phyloP scores from a whole-genome alignment of 1,284 basidiomycete species.

The Phaffia rhodozyma region DNA sequence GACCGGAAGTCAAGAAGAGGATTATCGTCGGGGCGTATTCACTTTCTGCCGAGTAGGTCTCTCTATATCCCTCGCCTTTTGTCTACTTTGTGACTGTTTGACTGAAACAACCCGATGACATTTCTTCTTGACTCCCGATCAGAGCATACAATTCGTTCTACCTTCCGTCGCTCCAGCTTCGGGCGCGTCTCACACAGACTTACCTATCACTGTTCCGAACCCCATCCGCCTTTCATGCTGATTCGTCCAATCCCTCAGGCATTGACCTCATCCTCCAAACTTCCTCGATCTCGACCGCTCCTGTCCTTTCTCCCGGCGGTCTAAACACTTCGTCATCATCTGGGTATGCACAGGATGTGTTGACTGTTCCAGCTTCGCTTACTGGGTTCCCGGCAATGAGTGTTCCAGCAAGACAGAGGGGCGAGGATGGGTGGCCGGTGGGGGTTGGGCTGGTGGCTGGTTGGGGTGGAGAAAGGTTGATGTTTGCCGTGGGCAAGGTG shows the following conservation, averaged over 20 bases:
- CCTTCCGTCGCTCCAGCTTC: constrained; percentile 74
- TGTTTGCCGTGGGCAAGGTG: constrained; percentile 29
- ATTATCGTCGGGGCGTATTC: constrained; percentile 89
- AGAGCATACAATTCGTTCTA: constrained; percentile 96
- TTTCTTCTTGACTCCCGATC: not conserved
- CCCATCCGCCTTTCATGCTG: constrained; percentile 28
- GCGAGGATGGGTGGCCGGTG: constrained; percentile 61
- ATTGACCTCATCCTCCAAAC: constrained; percentile 76
- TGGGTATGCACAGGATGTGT: constrained; percentile 76
- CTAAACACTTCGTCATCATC: not conserved
- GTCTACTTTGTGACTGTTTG: not conserved
- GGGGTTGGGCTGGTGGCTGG: constrained; percentile 76
- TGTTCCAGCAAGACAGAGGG: constrained; percentile 48
- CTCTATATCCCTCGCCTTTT: not conserved
- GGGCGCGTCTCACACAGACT: constrained; percentile 57
- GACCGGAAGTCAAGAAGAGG: constrained; percentile 71
- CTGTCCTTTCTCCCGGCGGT: constrained; percentile 37
- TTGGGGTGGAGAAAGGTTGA: constrained; percentile 52
- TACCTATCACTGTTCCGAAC: constrained; percentile 58
- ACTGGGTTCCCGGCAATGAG: constrained; percentile 75
- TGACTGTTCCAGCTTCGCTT: constrained; percentile 83
- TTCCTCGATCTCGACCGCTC: constrained; percentile 67
- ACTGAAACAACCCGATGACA: not conserved
- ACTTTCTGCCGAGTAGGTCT: constrained; percentile 70
- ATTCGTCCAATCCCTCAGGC: constrained; percentile 26